phyloP scores from a whole-genome alignment of 495 filamentous ascomycete genomes.

The Amphirosellinia nigrospora region DNA sequence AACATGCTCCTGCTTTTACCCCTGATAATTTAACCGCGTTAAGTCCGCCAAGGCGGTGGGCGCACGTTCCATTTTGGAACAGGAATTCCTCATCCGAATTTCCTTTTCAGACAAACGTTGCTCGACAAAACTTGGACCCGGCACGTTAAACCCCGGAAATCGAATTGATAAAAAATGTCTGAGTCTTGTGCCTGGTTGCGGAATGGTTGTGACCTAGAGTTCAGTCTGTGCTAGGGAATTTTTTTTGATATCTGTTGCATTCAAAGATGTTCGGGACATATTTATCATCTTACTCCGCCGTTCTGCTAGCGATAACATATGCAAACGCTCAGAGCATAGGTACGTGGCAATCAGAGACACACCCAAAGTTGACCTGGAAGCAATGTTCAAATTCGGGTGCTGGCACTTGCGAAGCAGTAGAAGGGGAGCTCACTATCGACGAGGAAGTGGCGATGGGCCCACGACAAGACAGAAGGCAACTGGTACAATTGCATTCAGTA shows the following conservation, averaged over 20 bases:
- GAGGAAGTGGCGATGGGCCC: constrained; percentile 1
- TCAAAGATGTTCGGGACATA: neutral
- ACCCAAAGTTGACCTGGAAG: neutral
- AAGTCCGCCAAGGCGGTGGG: neutral
- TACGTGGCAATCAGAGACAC: neutral
- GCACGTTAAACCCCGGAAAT: too few relatives aligned
- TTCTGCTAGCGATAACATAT: neutral
- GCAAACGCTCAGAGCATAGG: neutral
- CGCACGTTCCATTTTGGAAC: neutral
- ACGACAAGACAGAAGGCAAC: neutral
- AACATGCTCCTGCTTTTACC: too few relatives aligned
- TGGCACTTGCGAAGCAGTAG: neutral
- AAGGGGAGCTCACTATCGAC: constrained; percentile 4
- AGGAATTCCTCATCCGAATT: neutral
- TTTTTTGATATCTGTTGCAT: neutral
- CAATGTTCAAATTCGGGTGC: neutral
- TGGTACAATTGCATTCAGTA: neutral
- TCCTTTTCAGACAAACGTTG: neutral
- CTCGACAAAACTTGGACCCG: neutral
- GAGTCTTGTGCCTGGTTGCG: neutral
- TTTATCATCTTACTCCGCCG: neutral
- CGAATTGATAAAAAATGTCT: neutral
- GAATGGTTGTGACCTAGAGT: neutral
- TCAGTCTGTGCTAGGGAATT: neutral
- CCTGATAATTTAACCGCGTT: neutral